phyloP scores from a whole-genome alignment of 1,284 basidiomycete genomes.

The Naganishia albida region DNA sequence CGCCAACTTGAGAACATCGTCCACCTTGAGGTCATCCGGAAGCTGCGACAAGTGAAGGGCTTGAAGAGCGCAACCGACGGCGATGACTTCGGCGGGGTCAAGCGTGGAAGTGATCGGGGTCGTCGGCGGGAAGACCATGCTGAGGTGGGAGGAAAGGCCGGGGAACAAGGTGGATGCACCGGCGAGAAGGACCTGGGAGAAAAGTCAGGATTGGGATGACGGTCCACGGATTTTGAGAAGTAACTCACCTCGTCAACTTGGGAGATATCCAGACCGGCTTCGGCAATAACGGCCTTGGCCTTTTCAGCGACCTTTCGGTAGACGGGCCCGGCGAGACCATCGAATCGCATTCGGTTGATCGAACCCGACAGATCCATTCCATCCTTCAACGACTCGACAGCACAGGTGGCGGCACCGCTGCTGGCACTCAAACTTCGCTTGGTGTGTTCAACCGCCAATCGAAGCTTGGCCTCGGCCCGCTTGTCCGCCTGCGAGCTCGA shows the following conservation, averaged over 20 bases:
- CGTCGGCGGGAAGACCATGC: slow-evolving; percentile 69
- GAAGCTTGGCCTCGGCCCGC: slow-evolving; percentile 89
- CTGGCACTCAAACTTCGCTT: slow-evolving; percentile 91
- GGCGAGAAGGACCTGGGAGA: slow-evolving; percentile 71
- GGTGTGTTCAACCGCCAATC: slow-evolving; percentile 89
- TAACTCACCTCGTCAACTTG: slow-evolving; percentile 75
- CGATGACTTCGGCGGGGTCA: slow-evolving; percentile 87
- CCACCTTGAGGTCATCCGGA: slow-evolving; percentile 53
- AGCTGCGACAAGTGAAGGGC: slow-evolving; percentile 68
- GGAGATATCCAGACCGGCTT: slow-evolving; percentile 70
- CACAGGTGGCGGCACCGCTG: slow-evolving; percentile 81
- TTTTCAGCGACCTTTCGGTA: slow-evolving; percentile 70
- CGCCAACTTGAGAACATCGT: slow-evolving; percentile 58
- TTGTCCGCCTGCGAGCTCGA: slow-evolving; percentile 63
- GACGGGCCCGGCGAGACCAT: slow-evolving; percentile 74
- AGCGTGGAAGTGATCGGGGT: slow-evolving; percentile 60
- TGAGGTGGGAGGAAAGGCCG: slow-evolving; percentile 75
- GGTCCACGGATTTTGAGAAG: no score
- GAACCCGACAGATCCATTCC: slow-evolving; percentile 87
- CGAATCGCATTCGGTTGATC: slow-evolving; percentile 93
- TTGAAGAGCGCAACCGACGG: slow-evolving; percentile 84
- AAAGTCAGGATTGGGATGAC: slow-evolving; percentile 5
- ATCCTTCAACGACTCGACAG: slow-evolving; percentile 90
- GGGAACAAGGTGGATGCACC: slow-evolving; percentile 85
- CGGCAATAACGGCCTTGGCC: slow-evolving; percentile 64